Evolutionary conservation across 495 filamentous ascomycete genomes (phyloP).

Genomic region (Talaromyces thailandensis): DNA sequence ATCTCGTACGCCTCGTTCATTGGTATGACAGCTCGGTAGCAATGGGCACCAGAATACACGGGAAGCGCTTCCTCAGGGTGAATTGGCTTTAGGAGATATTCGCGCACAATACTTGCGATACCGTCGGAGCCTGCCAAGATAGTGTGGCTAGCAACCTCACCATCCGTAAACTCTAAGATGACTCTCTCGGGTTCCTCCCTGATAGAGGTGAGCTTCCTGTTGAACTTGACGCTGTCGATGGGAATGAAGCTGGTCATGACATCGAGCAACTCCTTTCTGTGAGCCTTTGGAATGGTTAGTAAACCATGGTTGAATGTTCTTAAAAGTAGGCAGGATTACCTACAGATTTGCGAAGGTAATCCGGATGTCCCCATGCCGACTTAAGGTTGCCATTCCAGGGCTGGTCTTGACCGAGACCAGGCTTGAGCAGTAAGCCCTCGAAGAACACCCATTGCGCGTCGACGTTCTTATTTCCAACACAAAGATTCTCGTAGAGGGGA

Average conservation of each 20-base stretch:
- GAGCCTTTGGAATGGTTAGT: constrained; percentile 6
- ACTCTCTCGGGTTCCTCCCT: constrained; percentile 14
- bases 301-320: too few species aligned
- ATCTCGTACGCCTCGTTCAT: too few species aligned
- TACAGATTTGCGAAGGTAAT: too few species aligned
- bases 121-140: constrained; percentile 15
- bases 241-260: constrained; percentile 19
- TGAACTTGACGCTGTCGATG: constrained; percentile 18
- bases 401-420: constrained; percentile 1
- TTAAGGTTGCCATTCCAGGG: background rate
- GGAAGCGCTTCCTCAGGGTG: too few species aligned
- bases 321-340: too few species aligned
- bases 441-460: background rate
- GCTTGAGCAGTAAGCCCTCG: constrained; percentile 1
- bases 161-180: constrained; percentile 17
- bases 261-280: constrained; percentile 15
- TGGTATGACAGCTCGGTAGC: too few species aligned
- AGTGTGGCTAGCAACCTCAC: constrained; percentile 12
- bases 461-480: constrained; percentile 1
- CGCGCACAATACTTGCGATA: too few species aligned
- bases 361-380: too few species aligned
- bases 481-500: constrained; percentile 3
- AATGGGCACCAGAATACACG: too few species aligned
- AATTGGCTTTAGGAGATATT: too few species aligned
- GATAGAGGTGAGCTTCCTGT: constrained; percentile 12